These are phyloP conservation scores for Porodaedalea pini DNA, from an alignment of 1,284 basidiomycete species.

Conservation along the genomic window DNA sequence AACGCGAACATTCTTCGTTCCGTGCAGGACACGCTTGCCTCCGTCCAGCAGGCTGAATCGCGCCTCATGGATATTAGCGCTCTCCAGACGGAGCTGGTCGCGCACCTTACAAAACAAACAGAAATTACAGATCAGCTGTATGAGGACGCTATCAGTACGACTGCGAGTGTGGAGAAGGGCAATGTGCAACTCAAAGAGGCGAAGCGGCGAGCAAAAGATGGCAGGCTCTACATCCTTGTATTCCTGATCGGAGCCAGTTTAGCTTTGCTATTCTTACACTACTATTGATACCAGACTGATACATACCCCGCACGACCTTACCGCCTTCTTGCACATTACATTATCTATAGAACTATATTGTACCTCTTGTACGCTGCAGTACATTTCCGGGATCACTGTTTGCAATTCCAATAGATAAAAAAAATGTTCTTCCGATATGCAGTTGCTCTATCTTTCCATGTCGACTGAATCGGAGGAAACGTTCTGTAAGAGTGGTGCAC, in stretches of 20 bases:
- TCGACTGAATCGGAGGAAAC: conserved; percentile 28
- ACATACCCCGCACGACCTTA: not conserved
- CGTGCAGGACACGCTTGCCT: conserved; percentile 79
- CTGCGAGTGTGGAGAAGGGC: conserved; percentile 79
- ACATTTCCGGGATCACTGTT: not conserved
- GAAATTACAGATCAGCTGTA: conserved; percentile 86
- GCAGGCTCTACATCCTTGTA: conserved; percentile 77
- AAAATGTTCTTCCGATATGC: not conserved
- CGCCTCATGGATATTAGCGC: conserved; percentile 86
- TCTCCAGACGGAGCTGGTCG: conserved; percentile 83
- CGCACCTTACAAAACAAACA: conserved; percentile 83
- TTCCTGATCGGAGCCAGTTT: conserved; percentile 86
- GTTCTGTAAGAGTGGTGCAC: conserved; percentile 51
- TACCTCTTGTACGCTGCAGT: conserved; percentile 10
- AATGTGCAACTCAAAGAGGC: conserved; percentile 85
- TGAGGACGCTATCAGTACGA: conserved; percentile 84
- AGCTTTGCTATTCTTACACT: conserved; percentile 83
- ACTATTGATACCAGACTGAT: conserved; percentile 45
- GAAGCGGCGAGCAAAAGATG: conserved; percentile 74
- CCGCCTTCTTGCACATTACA: not conserved
- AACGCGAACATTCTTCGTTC: conserved; percentile 80
- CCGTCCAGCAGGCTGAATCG: conserved; percentile 85
- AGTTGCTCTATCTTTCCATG: not conserved
- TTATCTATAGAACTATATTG: conserved; percentile 12
- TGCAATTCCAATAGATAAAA: not conserved